These are phyloP conservation scores for Leishmania guyanensis DNA, from an alignment of 208 protist species.

Conservation along the genomic window DNA sequence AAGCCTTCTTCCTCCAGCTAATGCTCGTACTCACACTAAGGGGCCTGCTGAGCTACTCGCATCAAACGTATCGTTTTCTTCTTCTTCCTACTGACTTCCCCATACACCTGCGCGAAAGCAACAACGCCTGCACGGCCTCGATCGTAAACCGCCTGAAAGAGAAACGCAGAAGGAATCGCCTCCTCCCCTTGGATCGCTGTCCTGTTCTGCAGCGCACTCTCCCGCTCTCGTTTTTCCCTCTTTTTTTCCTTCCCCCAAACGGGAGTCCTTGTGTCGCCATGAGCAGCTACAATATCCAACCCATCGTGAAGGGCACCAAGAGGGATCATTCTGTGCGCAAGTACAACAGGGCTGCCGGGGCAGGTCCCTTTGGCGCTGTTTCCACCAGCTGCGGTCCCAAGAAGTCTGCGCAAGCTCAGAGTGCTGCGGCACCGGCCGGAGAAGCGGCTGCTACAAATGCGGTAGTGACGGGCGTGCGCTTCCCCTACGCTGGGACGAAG, in stretches of 20 bases:
- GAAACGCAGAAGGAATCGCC: not conserved
- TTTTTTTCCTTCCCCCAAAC: not conserved
- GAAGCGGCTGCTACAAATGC: slow-evolving; percentile 17
- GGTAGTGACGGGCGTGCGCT: slow-evolving; percentile 45
- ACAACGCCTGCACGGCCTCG: not conserved
- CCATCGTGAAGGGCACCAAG: slow-evolving; percentile 86
- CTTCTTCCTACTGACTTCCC: not conserved
- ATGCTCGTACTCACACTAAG: not conserved
- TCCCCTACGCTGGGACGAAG: slow-evolving; percentile 72
- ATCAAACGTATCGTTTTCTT: not conserved
- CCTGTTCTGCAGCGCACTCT: not conserved
- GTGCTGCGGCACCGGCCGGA: slow-evolving; percentile 2
- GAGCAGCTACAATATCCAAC: slow-evolving; percentile 92
- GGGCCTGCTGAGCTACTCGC: not conserved
- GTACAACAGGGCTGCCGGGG: slow-evolving; percentile 85
- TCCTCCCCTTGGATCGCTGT: not conserved
- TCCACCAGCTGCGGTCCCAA: slow-evolving; percentile 51
- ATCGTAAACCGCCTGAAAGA: not conserved
- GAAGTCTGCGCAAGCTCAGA: slow-evolving; percentile 32
- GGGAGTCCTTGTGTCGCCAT: slow-evolving; percentile 12
- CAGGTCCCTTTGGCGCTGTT: slow-evolving; percentile 86
- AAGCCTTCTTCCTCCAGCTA: not conserved
- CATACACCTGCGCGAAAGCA: not conserved
- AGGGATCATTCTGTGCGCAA: slow-evolving; percentile 72
- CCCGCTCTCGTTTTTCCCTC: not conserved